Evolutionary conservation across 805 yeast species (phyloP).

Genomic region (Kodamaea fukazawae): DNA sequence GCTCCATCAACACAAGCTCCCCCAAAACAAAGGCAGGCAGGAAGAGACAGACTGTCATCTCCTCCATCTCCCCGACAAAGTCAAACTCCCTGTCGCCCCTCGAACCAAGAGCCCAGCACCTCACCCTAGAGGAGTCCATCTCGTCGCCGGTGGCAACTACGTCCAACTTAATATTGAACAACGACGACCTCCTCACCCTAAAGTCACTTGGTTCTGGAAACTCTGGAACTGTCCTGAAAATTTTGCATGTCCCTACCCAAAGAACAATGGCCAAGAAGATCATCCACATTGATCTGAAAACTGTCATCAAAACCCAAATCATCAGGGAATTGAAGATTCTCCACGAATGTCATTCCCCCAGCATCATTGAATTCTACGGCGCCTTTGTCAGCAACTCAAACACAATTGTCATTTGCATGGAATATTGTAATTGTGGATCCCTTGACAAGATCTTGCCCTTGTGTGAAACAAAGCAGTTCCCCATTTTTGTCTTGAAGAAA

Average conservation of each 20-base stretch:
- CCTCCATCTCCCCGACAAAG: slow-evolving; percentile 42
- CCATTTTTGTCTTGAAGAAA: slow-evolving; percentile 66
- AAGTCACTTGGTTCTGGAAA: slow-evolving; percentile 88
- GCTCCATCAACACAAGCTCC: slow-evolving; percentile 3
- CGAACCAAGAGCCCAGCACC: slow-evolving; percentile 4
- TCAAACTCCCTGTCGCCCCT: slow-evolving; percentile 23
- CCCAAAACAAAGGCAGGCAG: slow-evolving; percentile 12
- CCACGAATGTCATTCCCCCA: slow-evolving; percentile 84
- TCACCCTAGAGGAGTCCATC: slow-evolving; percentile 9
- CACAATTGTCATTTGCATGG: slow-evolving; percentile 90
- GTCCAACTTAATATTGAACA: slow-evolving; percentile 27
- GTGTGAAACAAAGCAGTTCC: slow-evolving; percentile 34
- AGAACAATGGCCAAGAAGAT: slow-evolving; percentile 87
- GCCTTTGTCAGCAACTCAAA: slow-evolving; percentile 65
- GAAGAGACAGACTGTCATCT: slow-evolving; percentile 41
- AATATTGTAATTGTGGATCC: slow-evolving; percentile 93
- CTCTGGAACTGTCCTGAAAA: slow-evolving; percentile 89
- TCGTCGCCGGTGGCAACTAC: slow-evolving; percentile 36
- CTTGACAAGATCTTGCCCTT: slow-evolving; percentile 75
- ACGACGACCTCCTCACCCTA: slow-evolving; percentile 68
- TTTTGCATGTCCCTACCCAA: slow-evolving; percentile 84
- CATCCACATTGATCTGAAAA: slow-evolving; percentile 81
- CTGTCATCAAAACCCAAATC: slow-evolving; percentile 75
- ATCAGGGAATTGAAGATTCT: slow-evolving; percentile 84
- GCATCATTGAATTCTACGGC: slow-evolving; percentile 87